Percentiles rank a stretch among this genome's conserved stretches.
Evolutionary conservation across 2,329 filamentous ascomycete species (phyloP).

Genomic region (Harringtonia lauricola): DNA sequence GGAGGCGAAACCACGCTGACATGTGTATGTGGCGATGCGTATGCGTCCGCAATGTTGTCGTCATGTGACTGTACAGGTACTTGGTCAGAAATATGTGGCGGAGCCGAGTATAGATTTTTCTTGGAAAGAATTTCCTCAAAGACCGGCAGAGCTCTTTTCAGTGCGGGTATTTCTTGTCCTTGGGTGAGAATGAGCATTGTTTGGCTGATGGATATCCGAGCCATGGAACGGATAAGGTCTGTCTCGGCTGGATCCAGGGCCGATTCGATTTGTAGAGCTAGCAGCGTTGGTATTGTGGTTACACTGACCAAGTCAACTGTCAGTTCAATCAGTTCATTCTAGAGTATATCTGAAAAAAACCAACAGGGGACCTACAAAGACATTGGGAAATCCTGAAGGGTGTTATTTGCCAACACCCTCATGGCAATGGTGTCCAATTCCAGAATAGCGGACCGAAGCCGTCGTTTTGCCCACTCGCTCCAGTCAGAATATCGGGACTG

Average conservation of each 20-base stretch:
- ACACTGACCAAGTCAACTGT: slow-evolving; percentile 6
- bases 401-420: slow-evolving; percentile 14
- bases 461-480: slow-evolving; percentile 14
- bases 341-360: too few species aligned
- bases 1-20: slow-evolving; percentile 8
- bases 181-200: slow-evolving; percentile 14
- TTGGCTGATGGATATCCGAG: slow-evolving; percentile 16
- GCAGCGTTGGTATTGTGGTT: slow-evolving; percentile 15
- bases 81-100: slow-evolving; percentile 10
- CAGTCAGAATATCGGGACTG: slow-evolving; percentile 12
- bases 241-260: slow-evolving; percentile 14
- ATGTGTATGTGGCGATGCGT: too few species aligned
- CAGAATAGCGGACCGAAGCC: slow-evolving; percentile 14
- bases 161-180: slow-evolving; percentile 14
- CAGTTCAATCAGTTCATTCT: slow-evolving; percentile 8
- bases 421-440: slow-evolving; percentile 15
- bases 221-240: slow-evolving; percentile 16
- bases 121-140: slow-evolving; percentile 15
- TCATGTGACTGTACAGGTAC: neutral
- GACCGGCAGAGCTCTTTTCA: slow-evolving; percentile 14
- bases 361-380: slow-evolving; percentile 15
- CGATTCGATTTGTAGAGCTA: slow-evolving; percentile 15
- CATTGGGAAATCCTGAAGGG: slow-evolving; percentile 13
- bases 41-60: too few species aligned
- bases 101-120: slow-evolving; percentile 13